Conservation (phyloP, 345 rosid genomes). For the Hevea brasiliensis region DNA sequence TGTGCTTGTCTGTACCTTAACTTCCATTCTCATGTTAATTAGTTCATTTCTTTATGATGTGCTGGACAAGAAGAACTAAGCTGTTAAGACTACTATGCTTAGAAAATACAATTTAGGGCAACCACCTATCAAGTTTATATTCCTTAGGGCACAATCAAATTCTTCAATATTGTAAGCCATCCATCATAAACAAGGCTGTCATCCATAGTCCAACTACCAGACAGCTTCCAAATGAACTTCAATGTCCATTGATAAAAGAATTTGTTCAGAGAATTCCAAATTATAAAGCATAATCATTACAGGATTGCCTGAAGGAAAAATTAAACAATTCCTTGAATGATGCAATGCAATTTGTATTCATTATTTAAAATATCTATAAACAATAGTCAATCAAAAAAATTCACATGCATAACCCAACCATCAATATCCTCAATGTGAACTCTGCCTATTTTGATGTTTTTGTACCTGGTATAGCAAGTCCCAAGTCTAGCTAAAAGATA, state of each 20-base stretch:
- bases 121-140: too few species aligned
- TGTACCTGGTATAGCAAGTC: background rate
- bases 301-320: background rate
- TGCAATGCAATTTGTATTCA: background rate
- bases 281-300: background rate
- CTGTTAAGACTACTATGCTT: background rate
- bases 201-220: background rate
- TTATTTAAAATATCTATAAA: background rate
- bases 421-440: background rate
- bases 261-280: background rate
- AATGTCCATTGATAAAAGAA: background rate
- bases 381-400: background rate
- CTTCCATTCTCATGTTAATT: background rate
- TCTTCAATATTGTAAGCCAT: background rate
- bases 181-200: background rate
- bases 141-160: background rate
- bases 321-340: background rate
- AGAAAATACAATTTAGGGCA: too few species aligned
- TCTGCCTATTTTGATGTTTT: background rate
- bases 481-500: background rate
- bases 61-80: background rate
- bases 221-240: background rate
- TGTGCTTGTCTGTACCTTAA: background rate
- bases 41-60: too few species aligned
- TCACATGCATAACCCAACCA: background rate